Conservation (phyloP, 1,284 basidiomycete species). For the Gymnopus androsaceus region DNA sequence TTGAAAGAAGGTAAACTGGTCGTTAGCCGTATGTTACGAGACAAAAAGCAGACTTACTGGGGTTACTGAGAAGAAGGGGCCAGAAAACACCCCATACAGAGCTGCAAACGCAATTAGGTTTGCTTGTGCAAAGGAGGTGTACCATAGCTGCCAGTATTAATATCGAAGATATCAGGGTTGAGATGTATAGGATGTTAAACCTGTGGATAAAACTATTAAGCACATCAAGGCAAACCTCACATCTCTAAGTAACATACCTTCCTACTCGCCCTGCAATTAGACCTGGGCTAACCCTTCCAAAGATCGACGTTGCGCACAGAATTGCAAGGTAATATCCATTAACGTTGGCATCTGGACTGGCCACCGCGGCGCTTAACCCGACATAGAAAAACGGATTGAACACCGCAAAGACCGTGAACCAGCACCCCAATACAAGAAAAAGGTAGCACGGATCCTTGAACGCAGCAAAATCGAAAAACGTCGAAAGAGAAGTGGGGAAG, state of each 20-base stretch:
- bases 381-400: constrained; percentile 32
- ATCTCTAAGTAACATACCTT: constrained; percentile 17
- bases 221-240: too few relatives aligned
- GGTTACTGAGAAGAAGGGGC: constrained; percentile 28
- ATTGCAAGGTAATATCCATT: constrained; percentile 28
- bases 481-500: constrained; percentile 21
- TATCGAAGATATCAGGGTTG: constrained; percentile 21
- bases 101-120: constrained; percentile 27
- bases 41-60: constrained; percentile 19
- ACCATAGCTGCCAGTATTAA: constrained; percentile 29
- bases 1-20: too few relatives aligned
- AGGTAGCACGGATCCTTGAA: constrained; percentile 26
- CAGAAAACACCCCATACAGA: constrained; percentile 27
- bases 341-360: constrained; percentile 19
- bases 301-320: constrained; percentile 25
- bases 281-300: constrained; percentile 26
- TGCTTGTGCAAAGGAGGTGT: constrained; percentile 23
- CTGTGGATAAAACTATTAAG: constrained; percentile 7
- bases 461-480: constrained; percentile 25
- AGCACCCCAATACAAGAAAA: constrained; percentile 24
- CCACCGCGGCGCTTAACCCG: constrained; percentile 22
- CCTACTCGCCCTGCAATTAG: constrained; percentile 26
- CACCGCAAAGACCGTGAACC: constrained; percentile 26
- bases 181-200: constrained; percentile 25
- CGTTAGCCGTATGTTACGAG: background rate